A percentile compares a stretch with the other conserved stretches of the same genome.
These are phyloP conservation scores for Penicillium waksmanii DNA, from an alignment of 495 filamentous ascomycete genomes.

Conservation along the genomic window DNA sequence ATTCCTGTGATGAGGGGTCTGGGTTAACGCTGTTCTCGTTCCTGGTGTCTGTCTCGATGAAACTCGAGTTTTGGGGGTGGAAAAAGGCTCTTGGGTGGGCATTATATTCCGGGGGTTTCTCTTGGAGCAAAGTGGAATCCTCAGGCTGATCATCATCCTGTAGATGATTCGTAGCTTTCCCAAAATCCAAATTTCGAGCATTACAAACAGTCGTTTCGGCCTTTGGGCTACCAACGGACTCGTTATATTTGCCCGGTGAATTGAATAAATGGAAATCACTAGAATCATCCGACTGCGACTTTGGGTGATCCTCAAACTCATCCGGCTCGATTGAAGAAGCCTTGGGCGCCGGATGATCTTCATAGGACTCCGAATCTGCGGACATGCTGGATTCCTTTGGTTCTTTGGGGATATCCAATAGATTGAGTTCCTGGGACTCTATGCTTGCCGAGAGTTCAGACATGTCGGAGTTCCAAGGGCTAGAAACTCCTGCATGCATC, in stretches of 20 bases:
- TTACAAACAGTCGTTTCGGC: background rate
- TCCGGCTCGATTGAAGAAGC: background rate
- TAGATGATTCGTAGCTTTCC: background rate
- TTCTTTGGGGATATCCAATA: background rate
- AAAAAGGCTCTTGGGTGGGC: background rate
- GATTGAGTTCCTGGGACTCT: background rate
- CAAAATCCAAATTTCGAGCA: background rate
- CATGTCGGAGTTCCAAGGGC: background rate
- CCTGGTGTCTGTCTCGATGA: conserved; percentile 11
- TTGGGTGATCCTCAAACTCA: background rate
- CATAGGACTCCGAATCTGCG: background rate
- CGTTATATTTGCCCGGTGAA: background rate
- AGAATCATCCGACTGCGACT: background rate
- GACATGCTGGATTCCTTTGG: background rate
- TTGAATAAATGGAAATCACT: background rate
- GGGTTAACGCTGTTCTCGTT: conserved; percentile 17
- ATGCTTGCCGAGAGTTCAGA: background rate
- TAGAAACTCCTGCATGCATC: background rate
- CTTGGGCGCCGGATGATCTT: background rate
- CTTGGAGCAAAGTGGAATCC: background rate
- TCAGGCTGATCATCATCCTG: background rate
- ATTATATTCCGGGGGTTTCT: background rate
- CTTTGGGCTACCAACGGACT: background rate
- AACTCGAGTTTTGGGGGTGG: background rate
- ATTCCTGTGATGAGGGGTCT: conserved; percentile 19